Percentiles rank a stretch among this genome's conserved stretches.
Conservation (phyloP, 352 stramenopile species). For the Pythium insidiosum region DNA sequence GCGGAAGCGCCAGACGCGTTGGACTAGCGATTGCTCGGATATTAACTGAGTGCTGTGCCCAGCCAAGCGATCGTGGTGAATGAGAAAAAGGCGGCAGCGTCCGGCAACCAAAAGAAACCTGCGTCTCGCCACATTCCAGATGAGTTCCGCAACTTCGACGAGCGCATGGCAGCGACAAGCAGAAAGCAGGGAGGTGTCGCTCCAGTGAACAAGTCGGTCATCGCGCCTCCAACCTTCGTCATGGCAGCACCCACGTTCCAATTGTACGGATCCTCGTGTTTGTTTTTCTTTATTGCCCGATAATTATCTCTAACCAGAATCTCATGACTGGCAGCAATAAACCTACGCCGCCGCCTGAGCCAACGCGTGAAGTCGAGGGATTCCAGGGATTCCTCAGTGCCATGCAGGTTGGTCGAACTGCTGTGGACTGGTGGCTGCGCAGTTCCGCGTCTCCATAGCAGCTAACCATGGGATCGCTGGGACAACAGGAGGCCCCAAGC, state of each 20-base stretch:
- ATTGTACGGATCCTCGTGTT: too few relatives aligned
- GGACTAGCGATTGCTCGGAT: not conserved
- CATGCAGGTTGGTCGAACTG: conserved; percentile 25
- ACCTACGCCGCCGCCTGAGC: not conserved
- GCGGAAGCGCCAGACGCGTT: not conserved
- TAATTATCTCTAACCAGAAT: not conserved
- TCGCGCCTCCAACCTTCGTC: conserved; percentile 49
- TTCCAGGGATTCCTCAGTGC: conserved; percentile 65
- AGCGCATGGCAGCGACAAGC: conserved; percentile 36
- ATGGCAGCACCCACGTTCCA: conserved; percentile 61
- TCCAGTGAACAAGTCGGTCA: conserved; percentile 12
- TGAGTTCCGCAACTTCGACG: conserved; percentile 74
- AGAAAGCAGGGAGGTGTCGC: conserved; percentile 20
- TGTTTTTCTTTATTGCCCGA: too few relatives aligned
- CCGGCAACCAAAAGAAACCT: conserved; percentile 14
- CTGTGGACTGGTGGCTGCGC: not conserved
- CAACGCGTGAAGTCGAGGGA: conserved; percentile 41
- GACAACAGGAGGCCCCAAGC: conserved; percentile 2
- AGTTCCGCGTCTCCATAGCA: not conserved
- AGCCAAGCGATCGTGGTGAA: conserved; percentile 25
- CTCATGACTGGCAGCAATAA: conserved; percentile 1
- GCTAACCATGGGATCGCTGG: not conserved
- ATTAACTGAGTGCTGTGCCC: not conserved
- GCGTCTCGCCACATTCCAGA: conserved; percentile 22
- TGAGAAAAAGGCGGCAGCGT: conserved; percentile 43